Evolutionary conservation across 176 grass and related monocot genomes (phyloP).

Genomic region (Canna indica): DNA sequence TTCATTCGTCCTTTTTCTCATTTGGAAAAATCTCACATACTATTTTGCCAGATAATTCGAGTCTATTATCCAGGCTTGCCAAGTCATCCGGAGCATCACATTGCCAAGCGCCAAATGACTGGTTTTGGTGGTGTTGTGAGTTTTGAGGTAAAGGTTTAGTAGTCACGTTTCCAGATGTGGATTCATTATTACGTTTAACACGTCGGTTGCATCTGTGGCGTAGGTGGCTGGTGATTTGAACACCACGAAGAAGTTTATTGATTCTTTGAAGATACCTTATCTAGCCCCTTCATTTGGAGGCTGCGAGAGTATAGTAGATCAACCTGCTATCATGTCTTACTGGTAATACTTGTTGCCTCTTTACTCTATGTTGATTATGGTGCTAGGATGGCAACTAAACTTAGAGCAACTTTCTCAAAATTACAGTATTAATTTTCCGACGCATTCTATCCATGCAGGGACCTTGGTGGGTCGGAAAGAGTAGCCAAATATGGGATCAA

Average conservation of each 20-base stretch:
- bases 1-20: neutral
- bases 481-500: conserved; percentile 72
- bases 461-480: conserved; percentile 42
- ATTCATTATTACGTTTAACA: neutral
- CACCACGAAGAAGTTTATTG: conserved; percentile 68
- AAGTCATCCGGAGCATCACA: conserved; percentile 97
- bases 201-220: neutral
- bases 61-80: conserved; percentile 88
- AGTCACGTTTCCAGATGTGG: neutral
- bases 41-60: conserved; percentile 43
- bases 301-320: conserved; percentile 91
- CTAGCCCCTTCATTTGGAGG: conserved; percentile 93
- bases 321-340: conserved; percentile 99
- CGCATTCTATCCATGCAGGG: neutral
- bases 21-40: neutral
- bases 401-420: neutral
- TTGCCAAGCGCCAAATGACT: conserved; percentile 96
- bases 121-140: conserved; percentile 99
- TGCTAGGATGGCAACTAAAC: too few species aligned
- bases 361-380: too few species aligned
- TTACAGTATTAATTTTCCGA: neutral
- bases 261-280: conserved; percentile 94
- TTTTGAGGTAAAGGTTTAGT: conserved; percentile 76
- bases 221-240: conserved; percentile 52
- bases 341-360: conserved; percentile 50